phyloP scores from a whole-genome alignment of 2,329 filamentous ascomycete species.

The Penicillium sp. region DNA sequence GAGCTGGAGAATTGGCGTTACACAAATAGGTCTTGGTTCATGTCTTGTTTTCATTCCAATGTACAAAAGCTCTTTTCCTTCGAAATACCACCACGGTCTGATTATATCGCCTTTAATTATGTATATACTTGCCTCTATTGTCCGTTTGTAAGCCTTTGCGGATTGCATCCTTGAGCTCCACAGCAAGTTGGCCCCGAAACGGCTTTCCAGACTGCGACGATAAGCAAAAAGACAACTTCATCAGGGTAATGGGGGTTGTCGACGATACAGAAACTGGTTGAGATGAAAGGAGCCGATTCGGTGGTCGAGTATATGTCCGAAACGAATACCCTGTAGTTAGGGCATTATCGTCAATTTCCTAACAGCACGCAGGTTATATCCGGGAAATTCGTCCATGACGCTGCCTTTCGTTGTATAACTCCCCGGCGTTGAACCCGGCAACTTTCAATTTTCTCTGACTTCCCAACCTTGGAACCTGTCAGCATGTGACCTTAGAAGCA shows the following conservation, averaged over 20 bases:
- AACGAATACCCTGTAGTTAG: conserved; percentile 50
- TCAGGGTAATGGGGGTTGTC: conserved; percentile 5
- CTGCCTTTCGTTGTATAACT: conserved; percentile 43
- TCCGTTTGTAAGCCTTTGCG: conserved; percentile 7
- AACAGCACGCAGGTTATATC: neutral
- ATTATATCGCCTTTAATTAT: neutral
- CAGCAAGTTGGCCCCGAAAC: conserved; percentile 8
- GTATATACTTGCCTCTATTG: conserved; percentile 10
- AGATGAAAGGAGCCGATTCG: conserved; percentile 37
- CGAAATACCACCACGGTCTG: neutral
- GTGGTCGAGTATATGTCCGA: conserved; percentile 52
- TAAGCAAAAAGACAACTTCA: conserved; percentile 15
- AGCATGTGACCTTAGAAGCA: no score
- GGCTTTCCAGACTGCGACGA: conserved; percentile 9
- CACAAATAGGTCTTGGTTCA: neutral
- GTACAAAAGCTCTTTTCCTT: neutral
- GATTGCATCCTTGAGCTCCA: conserved; percentile 14
- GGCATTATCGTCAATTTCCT: conserved; percentile 36
- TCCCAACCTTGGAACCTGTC: no score
- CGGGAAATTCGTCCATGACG: conserved; percentile 37
- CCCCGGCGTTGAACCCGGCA: conserved; percentile 45
- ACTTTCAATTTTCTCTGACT: conserved; percentile 37
- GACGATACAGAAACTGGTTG: conserved; percentile 14
- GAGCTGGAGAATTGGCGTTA: neutral
- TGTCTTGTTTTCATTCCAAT: neutral